phyloP scores from a whole-genome alignment of 257 asterid genomes.

The Gentiana dahurica region DNA sequence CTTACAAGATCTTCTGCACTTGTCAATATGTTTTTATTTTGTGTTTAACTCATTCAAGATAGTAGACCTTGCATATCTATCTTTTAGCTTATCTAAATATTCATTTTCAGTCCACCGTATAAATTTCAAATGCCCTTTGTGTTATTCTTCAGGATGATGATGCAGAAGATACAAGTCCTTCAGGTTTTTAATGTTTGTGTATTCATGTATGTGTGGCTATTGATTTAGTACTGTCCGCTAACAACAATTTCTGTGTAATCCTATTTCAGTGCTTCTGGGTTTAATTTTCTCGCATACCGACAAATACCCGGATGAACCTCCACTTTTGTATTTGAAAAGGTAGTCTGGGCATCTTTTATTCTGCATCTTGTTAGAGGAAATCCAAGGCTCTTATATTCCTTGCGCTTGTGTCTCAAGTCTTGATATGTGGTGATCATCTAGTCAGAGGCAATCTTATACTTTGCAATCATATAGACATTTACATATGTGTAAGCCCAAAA shows the following conservation, averaged over 20 bases:
- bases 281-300: constrained; percentile 86
- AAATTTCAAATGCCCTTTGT: constrained; percentile 1
- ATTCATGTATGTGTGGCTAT: constrained; percentile 16
- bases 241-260: constrained; percentile 14
- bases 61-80: background rate
- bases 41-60: too few relatives aligned
- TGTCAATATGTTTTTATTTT: background rate
- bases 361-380: background rate
- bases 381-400: background rate
- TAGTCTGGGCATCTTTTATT: constrained; percentile 12
- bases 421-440: too few relatives aligned
- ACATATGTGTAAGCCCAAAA: too few relatives aligned
- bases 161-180: constrained; percentile 42
- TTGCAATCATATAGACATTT: too few relatives aligned
- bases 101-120: background rate
- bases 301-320: constrained; percentile 91
- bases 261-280: constrained; percentile 56
- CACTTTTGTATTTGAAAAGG: constrained; percentile 68
- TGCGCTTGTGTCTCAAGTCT: background rate
- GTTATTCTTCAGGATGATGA: constrained; percentile 54
- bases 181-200: constrained; percentile 41
- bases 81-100: background rate
- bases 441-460: too few relatives aligned
- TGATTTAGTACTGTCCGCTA: constrained; percentile 5
- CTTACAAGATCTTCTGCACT: background rate